Evolutionary conservation across 2,329 filamentous ascomycete species (phyloP).

Genomic region (Scleromitrula shiraiana): DNA sequence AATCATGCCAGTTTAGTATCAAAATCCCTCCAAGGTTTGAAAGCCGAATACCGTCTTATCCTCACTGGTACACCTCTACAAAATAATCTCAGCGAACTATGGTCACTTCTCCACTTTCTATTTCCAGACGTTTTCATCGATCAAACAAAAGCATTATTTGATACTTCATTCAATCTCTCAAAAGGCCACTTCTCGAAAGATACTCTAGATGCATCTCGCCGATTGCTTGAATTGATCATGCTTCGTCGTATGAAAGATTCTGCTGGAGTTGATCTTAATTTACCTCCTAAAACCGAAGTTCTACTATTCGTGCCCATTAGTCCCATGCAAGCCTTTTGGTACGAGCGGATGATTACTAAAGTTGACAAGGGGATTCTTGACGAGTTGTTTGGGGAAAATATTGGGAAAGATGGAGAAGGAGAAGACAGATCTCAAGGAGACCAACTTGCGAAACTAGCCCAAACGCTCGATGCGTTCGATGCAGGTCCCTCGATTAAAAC

Average conservation of each 20-base stretch:
- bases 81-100: constrained; percentile 50
- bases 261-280: constrained; percentile 43
- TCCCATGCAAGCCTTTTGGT: constrained; percentile 51
- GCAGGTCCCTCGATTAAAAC: constrained; percentile 24
- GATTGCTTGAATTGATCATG: constrained; percentile 49
- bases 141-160: constrained; percentile 43
- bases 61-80: constrained; percentile 45
- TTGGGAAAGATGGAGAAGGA: constrained; percentile 32
- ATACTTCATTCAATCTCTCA: constrained; percentile 47
- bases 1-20: constrained; percentile 34
- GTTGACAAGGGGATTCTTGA: constrained; percentile 42
- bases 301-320: constrained; percentile 50
- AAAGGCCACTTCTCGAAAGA: constrained; percentile 44
- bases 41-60: constrained; percentile 31
- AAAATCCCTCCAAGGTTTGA: constrained; percentile 28
- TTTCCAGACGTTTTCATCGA: constrained; percentile 48
- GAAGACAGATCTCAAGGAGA: no score
- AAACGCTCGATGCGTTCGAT: constrained; percentile 31
- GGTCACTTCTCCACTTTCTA: constrained; percentile 49
- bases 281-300: constrained; percentile 50
- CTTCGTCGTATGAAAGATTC: constrained; percentile 49
- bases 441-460: constrained; percentile 21
- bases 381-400: constrained; percentile 42
- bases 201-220: constrained; percentile 45
- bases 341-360: constrained; percentile 47